These are phyloP conservation scores for Dillenia suffruticosa DNA, from an alignment of 164 flowering plant genomes.

Conservation along the genomic window DNA sequence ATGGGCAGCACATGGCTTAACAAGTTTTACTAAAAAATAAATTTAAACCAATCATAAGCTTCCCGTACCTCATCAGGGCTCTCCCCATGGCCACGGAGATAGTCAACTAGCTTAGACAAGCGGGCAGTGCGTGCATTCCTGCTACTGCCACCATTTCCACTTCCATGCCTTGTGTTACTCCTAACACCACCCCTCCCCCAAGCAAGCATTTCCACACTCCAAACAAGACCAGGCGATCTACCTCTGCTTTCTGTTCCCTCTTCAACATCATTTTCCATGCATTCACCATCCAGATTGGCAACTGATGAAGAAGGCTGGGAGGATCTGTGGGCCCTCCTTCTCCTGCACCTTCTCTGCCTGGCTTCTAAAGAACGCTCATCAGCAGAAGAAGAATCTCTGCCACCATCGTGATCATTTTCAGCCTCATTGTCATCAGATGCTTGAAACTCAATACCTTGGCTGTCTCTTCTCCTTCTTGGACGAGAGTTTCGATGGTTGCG, in stretches of 20 bases:
- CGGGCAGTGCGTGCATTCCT: conserved; percentile 43
- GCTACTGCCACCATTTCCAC: conserved; percentile 12
- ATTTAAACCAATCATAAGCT: neutral
- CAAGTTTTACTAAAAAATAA: neutral
- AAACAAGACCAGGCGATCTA: conserved; percentile 49
- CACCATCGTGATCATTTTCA: conserved; percentile 47
- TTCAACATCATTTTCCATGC: conserved; percentile 55
- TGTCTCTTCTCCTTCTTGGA: conserved; percentile 43
- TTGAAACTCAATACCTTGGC: conserved; percentile 36
- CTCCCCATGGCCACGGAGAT: conserved; percentile 47
- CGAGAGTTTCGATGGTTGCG: conserved; percentile 25
- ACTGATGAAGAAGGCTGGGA: conserved; percentile 47
- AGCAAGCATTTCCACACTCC: conserved; percentile 57
- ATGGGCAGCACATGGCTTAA: neutral
- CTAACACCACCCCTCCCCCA: conserved; percentile 88
- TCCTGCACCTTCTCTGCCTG: conserved; percentile 48
- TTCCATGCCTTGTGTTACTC: conserved; percentile 67
- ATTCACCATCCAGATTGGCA: conserved; percentile 35
- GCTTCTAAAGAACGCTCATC: conserved; percentile 59
- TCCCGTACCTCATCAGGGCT: conserved; percentile 28
- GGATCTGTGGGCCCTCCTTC: conserved; percentile 30
- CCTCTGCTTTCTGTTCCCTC: conserved; percentile 38
- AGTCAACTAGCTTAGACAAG: conserved; percentile 50
- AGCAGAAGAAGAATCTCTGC: conserved; percentile 69
- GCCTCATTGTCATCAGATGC: conserved; percentile 72